Percentiles rank a stretch among this genome's conserved stretches.
Conservation (phyloP, 345 rosid genomes). For the Zanthoxylum bungeanum region DNA sequence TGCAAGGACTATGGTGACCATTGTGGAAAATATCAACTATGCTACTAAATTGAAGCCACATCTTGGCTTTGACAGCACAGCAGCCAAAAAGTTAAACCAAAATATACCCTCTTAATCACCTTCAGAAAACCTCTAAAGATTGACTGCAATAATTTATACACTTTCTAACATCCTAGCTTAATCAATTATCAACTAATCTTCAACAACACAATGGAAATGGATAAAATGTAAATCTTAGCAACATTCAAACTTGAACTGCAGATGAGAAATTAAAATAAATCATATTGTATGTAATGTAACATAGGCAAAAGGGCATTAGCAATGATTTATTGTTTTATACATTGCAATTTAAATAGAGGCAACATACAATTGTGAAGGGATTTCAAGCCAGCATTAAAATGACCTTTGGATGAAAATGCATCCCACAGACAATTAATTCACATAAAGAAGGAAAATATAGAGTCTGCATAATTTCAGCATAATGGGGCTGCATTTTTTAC, state of each 20-base stretch:
- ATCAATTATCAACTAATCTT: not conserved
- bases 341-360: not conserved
- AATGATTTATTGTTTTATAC: not conserved
- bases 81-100: too few species aligned
- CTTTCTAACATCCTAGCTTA: not conserved
- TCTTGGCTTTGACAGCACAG: too few species aligned
- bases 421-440: too few species aligned
- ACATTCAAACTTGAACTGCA: not conserved
- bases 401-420: not conserved
- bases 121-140: too few species aligned
- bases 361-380: too few species aligned
- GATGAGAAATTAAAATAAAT: not conserved
- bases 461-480: not conserved
- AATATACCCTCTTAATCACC: too few species aligned
- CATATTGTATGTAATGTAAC: not conserved
- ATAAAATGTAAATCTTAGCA: not conserved
- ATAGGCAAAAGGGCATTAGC: not conserved
- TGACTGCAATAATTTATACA: too few species aligned
- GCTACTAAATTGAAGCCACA: too few species aligned
- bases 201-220: not conserved
- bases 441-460: not conserved
- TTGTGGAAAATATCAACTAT: too few species aligned
- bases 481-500: slow-evolving; percentile 5
- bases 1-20: too few species aligned
- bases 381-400: slow-evolving; percentile 6